These are phyloP conservation scores for Osmozyma mogii DNA, from an alignment of 805 yeast genomes.

Conservation along the genomic window DNA sequence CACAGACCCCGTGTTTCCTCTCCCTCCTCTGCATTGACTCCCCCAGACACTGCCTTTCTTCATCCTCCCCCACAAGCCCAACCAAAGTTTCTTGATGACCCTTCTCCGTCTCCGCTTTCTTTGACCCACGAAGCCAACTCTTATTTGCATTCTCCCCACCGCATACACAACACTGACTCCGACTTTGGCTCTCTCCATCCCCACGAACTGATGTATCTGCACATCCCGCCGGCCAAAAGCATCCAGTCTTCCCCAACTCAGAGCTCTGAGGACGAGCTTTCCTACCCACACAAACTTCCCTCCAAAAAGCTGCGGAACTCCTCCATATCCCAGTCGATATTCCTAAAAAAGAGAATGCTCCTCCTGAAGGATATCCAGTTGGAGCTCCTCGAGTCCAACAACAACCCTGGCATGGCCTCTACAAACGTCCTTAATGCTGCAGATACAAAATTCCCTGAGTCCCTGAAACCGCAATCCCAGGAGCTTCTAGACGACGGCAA, in stretches of 20 bases:
- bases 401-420: too few species aligned
- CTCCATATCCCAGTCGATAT: slow-evolving; percentile 18
- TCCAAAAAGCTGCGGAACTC: slow-evolving; percentile 10
- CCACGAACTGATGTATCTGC: not conserved
- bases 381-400: slow-evolving; percentile 21
- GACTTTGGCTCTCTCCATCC: not conserved
- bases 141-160: not conserved
- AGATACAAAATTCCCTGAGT: slow-evolving; percentile 4
- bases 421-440: too few species aligned
- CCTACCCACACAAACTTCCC: too few species aligned
- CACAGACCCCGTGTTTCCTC: too few species aligned
- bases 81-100: slow-evolving; percentile 11
- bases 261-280: too few species aligned
- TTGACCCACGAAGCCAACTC: slow-evolving; percentile 6
- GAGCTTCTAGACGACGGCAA: slow-evolving; percentile 5
- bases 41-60: slow-evolving; percentile 2
- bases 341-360: slow-evolving; percentile 23
- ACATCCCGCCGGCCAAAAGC: slow-evolving; percentile 2
- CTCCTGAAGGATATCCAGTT: slow-evolving; percentile 33
- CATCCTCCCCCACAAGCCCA: slow-evolving; percentile 1
- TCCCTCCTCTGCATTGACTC: slow-evolving; percentile 1
- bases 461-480: not conserved
- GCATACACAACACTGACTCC: slow-evolving; percentile 1
- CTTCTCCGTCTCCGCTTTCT: slow-evolving; percentile 21
- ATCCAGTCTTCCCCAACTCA: not conserved